A percentile compares a stretch with the other conserved stretches of the same genome.
Conservation (phyloP, 345 rosid species). For the Aurinia saxatilis region DNA sequence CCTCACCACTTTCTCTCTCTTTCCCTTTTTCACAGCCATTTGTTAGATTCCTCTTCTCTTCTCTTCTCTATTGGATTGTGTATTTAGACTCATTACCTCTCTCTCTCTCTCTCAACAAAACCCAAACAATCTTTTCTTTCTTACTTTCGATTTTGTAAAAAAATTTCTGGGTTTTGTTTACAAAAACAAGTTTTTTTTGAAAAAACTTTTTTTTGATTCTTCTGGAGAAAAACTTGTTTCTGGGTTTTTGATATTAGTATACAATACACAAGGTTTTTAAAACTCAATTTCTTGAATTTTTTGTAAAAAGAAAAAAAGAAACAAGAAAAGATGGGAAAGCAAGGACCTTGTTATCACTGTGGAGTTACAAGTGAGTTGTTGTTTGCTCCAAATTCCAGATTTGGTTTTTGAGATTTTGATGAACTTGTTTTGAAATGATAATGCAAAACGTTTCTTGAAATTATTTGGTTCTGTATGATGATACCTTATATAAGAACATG, state of each 20-base stretch:
- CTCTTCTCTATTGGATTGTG: conserved; percentile 42
- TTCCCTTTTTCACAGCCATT: conserved; percentile 45
- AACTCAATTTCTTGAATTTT: neutral
- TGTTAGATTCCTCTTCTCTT: conserved; percentile 55
- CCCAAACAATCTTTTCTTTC: conserved; percentile 8
- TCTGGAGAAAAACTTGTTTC: conserved; percentile 19
- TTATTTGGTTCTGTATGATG: conserved; percentile 2
- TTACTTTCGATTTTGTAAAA: conserved; percentile 3
- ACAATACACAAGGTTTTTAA: neutral
- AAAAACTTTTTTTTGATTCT: neutral
- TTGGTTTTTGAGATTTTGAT: neutral
- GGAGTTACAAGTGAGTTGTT: conserved; percentile 98
- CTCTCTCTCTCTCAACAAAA: conserved; percentile 41
- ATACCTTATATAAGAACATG: conserved; percentile 3
- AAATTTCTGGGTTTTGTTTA: conserved; percentile 18
- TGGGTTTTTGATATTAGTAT: conserved; percentile 37
- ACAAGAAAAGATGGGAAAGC: conserved; percentile 73
- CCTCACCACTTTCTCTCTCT: conserved; percentile 29
- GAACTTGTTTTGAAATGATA: conserved; percentile 13
- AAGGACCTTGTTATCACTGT: conserved; percentile 98
- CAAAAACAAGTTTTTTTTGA: neutral
- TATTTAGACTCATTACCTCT: conserved; percentile 31
- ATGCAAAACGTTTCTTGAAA: conserved; percentile 18
- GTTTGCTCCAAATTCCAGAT: conserved; percentile 21
- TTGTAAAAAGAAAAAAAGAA: too few relatives aligned